Evolutionary conservation across 2,329 filamentous ascomycete species (phyloP), one percentile per base, ranked within the genome.

Genomic region (Chrysoporthe cubensis): DNA sequence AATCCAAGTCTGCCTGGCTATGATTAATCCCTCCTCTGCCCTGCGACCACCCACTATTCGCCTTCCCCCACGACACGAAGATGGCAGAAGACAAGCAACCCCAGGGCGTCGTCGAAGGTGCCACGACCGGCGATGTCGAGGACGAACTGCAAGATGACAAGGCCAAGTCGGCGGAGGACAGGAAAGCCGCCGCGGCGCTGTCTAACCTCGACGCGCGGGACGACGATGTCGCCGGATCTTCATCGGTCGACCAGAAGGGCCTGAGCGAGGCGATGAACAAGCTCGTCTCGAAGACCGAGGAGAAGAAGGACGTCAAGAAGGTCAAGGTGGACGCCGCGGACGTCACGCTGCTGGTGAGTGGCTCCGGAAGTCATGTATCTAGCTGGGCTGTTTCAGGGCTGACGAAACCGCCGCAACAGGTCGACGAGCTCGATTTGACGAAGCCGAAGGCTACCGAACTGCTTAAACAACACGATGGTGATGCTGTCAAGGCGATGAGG

Each of bases 251-350:
- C 76, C 81, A 87, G 64, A 90, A 90, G 69, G 91, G 91, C 71
- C 85, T 91, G 63, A 88, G 83, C 74, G 89, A 91, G 76, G 91
- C 91, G 37, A 91, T 93, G 85, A 87, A 89, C 81, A 85, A 84
- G 57, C 80, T 93, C 50, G 78, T 79, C 56, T 64, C 46, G 40
- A 75, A 71, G 62, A 56, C 74, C n/a, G 77, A 77, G 18, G 81
- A 81, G 71, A 80, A 81, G 71, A 83, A 81, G 74, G 78, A 80
- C 65, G 73, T 77, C 11, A 89, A 87, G 80, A 86, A 85, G 75
- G 85, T 94, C 75, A 95, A 94, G 82, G 87, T 95, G 58, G 91
- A 94, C 70, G 79, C 87, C 6, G 88, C 85, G 2, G 91, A 95
- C 77, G 90, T 95, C 5, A 78, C 84, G 4, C 78, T 95, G 62